A percentile compares a stretch with the other conserved stretches of the same genome.
These are phyloP conservation scores for Elsinoe perseae DNA, from an alignment of 2,329 filamentous ascomycete species.

Conservation along the genomic window DNA sequence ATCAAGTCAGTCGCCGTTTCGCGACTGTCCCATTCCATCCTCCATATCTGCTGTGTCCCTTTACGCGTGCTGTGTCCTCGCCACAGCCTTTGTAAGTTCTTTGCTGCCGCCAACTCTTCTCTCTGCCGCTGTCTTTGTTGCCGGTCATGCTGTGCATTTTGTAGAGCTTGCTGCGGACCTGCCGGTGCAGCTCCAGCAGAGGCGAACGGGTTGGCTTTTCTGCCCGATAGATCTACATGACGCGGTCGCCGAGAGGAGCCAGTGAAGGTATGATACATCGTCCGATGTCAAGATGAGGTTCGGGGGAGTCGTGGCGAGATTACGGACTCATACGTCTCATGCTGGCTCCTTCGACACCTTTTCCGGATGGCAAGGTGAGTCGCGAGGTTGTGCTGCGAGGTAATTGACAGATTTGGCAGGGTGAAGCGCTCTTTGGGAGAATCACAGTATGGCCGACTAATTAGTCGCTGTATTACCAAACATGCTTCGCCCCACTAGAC, in stretches of 20 bases:
- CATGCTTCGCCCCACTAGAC: neutral
- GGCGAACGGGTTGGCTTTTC: conserved; percentile 71
- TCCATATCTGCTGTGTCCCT: conserved; percentile 49
- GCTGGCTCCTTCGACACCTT: neutral
- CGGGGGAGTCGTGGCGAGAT: neutral
- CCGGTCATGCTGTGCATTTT: conserved; percentile 80
- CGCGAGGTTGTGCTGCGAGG: too few relatives aligned
- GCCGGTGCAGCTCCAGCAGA: conserved; percentile 42
- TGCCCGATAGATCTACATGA: conserved; percentile 89
- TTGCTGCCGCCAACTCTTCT: conserved; percentile 64
- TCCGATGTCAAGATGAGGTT: neutral
- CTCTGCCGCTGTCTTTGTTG: conserved; percentile 72
- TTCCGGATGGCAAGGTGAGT: neutral
- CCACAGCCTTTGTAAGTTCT: conserved; percentile 72
- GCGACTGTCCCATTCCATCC: conserved; percentile 54
- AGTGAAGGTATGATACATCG: conserved; percentile 88
- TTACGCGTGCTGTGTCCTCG: conserved; percentile 63
- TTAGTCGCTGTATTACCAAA: neutral
- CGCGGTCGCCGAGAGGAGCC: conserved; percentile 76
- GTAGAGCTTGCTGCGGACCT: conserved; percentile 64
- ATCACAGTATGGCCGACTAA: too few relatives aligned
- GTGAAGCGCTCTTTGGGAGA: too few relatives aligned
- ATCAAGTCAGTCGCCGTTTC: conserved; percentile 26
- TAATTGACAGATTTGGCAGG: too few relatives aligned
- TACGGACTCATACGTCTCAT: neutral